Base-by-base conservation (phyloP, 2,329 filamentous ascomycete genomes). In the Cercospora nicotianae region DNA sequence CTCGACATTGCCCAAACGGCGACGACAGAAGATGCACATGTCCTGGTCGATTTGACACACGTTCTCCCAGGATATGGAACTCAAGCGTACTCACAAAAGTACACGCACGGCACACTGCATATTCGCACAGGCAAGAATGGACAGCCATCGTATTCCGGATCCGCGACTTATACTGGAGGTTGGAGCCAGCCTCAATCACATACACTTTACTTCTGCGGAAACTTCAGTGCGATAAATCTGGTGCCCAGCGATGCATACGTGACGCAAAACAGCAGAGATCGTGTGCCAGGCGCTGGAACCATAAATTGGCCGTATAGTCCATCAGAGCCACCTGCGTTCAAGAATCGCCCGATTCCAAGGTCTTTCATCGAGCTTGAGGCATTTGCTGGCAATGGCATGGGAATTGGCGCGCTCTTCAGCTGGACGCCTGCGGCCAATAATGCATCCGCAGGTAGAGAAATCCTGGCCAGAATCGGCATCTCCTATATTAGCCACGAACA, bases 41-140 rank as follows among this genome's bases (percentile, higher is more conserved):
- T 85, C 5, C 70, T 85, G 2, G 79, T 84, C 0, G 83, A 85
- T 67, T 74, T 83, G 10, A 82, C 84, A 55, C 86, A 86, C 70
- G 81, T 83, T 23, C 77, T 84, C 2, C 83, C 81, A 2, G 75
- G 77, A 0, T 80, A 78, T 8, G 78, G 59, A 53, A 65, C 63
- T 6, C 60, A 71, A 10, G 53, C 69, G n/a, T 74, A 74, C 53
- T 72, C 72, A 16, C 70, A 73, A 48, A 72, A 64, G 26, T 74
- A 66, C 62, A 45, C 68, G 4, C 65, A 67, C 39, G 72, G 71
- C 18, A 51, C 67, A n/a, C 23, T 74, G 20, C 68, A 72, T 39
- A 33, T 70, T 13, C 67, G 71, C 0, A 73, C 80, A 57, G 80
- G 80, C 0, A 45, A 48, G 3, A 74, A 75, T n/a, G 74, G 75